Conservation (phyloP, 371 early-diverging fungal genomes). For the Lichtheimia ramosa region DNA sequence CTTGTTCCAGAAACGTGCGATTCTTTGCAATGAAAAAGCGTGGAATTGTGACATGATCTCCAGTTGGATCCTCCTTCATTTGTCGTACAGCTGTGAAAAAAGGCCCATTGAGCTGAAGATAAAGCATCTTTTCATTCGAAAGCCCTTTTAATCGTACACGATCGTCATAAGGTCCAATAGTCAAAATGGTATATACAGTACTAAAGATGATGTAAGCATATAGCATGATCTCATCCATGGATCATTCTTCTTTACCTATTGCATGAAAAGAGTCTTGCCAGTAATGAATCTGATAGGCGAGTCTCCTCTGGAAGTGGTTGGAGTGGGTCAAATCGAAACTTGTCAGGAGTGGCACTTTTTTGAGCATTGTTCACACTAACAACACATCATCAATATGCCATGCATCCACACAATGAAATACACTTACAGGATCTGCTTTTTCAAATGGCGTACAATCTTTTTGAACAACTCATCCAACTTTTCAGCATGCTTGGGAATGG, state of each 20-base stretch:
- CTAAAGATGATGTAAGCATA: conserved; percentile 9
- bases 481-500: conserved; percentile 41
- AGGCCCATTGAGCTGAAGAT: conserved; percentile 40
- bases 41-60: conserved; percentile 26
- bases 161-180: conserved; percentile 39
- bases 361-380: not conserved
- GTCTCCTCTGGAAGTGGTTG: conserved; percentile 20
- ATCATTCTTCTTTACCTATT: conserved; percentile 8
- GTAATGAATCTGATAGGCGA: conserved; percentile 13
- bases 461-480: conserved; percentile 34
- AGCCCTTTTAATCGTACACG: conserved; percentile 31
- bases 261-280: conserved; percentile 15
- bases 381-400: not conserved
- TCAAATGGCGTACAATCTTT: conserved; percentile 34
- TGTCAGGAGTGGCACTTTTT: not conserved
- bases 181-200: conserved; percentile 42
- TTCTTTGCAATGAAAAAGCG: conserved; percentile 52
- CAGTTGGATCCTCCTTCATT: conserved; percentile 29
- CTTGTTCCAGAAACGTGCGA: conserved; percentile 37
- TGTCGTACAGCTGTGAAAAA: conserved; percentile 43
- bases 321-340: conserved; percentile 17
- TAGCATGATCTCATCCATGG: too few species aligned
- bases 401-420: not conserved
- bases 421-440: conserved; percentile 31
- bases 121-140: conserved; percentile 31